These are phyloP conservation scores for Metrosideros polymorpha DNA, from an alignment of 441 rosid species.

Conservation along the genomic window DNA sequence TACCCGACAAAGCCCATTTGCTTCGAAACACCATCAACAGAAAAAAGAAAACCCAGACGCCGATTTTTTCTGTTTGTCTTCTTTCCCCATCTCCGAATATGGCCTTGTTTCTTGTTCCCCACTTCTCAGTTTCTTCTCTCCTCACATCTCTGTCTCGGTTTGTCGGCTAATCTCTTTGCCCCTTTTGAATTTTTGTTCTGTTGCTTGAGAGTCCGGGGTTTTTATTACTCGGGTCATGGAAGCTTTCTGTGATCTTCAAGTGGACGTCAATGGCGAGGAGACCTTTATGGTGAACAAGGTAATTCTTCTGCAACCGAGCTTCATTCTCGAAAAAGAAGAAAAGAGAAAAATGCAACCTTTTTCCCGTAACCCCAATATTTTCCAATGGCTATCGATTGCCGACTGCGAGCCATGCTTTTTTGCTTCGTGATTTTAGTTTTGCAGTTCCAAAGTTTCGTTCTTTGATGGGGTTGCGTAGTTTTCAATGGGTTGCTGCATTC, in stretches of 20 bases:
- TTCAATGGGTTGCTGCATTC: neutral
- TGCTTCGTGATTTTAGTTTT: neutral
- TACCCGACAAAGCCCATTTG: neutral
- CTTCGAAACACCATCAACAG: constrained; percentile 20
- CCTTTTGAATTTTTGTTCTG: constrained; percentile 8
- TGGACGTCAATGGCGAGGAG: constrained; percentile 90
- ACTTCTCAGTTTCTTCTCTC: constrained; percentile 15
- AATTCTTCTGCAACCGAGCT: neutral
- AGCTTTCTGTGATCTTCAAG: constrained; percentile 75
- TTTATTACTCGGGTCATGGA: constrained; percentile 41
- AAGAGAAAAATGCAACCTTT: neutral
- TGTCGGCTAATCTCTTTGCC: neutral
- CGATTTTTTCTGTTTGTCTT: constrained; percentile 39
- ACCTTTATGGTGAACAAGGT: constrained; percentile 78
- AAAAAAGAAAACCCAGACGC: neutral
- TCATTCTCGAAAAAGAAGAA: neutral
- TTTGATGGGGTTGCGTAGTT: neutral
- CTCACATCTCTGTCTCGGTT: constrained; percentile 14
- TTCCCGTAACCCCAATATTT: neutral
- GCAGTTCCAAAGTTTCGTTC: neutral
- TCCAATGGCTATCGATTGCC: neutral
- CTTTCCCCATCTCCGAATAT: constrained; percentile 24
- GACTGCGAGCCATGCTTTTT: neutral
- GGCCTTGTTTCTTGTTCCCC: constrained; percentile 7
- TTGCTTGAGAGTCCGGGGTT: constrained; percentile 1